Base-by-base conservation (phyloP, 306 rosid genomes). In the Astragalus glycyphyllos region DNA sequence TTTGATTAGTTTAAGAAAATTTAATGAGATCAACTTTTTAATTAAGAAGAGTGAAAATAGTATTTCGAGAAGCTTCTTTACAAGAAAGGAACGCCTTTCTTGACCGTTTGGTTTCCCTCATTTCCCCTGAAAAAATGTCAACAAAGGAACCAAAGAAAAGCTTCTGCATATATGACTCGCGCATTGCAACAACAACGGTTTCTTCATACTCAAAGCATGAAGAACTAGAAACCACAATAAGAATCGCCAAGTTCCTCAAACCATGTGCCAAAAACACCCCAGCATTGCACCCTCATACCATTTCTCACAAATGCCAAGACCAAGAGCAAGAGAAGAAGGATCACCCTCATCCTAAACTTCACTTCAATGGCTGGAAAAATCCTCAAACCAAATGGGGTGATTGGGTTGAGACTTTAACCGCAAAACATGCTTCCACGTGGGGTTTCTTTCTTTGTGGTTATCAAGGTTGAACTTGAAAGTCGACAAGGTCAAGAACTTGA, bases 351-450 rank as follows among this genome's bases (percentile, higher is more conserved):
- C 61, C 8, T 57, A 61, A 72, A 37, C 16, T 75, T 55, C 9
- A 44, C 32, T 65, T 77, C 60, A 69, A 11, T 16, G 74, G 85
- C 0, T 82, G 85, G 82, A 42, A 48, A 1, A 45, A 32, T 10
- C 77, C 82, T 0, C 77, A 47, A 16, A 41, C 3, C 17, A 73
- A 68, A 35, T 82, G 82, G 85, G n/a, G n/a, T n/a, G n/a, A n/a
- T n/a, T n/a, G n/a, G n/a, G n/a, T n/a, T n/a, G n/a, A n/a, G n/a
- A n/a, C 11, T 16, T 20, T 81, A 31, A 15, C 31, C 12, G 62
- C 49, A 16, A 14, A 73, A 41, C 37, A 72, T 5, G 73, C 45
- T 45, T 7, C 3, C 32, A 10, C 41, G 12, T 84, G 86, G 86
- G 26, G n/a, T n/a, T n/a, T n/a, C n/a, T n/a, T n/a, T n/a, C n/a